Evolutionary conservation across 225 moss, liverwort and hornwort species (phyloP).

Genomic region (Pseudisothecium myosuroides): DNA sequence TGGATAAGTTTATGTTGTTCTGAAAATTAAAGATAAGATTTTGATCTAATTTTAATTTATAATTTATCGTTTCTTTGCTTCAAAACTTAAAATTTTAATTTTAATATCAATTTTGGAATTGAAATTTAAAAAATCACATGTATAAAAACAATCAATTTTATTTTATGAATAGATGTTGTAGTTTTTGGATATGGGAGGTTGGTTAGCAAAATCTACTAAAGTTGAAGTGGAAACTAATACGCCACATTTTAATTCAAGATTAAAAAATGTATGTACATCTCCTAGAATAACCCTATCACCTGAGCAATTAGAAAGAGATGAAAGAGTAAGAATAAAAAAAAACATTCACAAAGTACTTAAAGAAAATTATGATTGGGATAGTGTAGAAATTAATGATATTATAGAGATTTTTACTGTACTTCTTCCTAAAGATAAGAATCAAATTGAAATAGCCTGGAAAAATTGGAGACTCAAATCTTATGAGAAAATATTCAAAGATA

Average conservation of each 20-base stretch:
- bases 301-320: not conserved
- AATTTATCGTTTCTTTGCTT: not conserved
- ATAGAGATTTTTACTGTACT: not conserved
- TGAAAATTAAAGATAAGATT: no score
- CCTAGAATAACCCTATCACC: not conserved
- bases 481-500: not conserved
- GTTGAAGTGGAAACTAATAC: not conserved
- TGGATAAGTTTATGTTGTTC: not conserved
- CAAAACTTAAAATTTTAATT: not conserved
- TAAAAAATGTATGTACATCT: not conserved
- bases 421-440: not conserved
- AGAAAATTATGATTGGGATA: not conserved
- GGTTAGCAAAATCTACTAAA: not conserved
- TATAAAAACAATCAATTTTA: not conserved
- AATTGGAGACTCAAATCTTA: not conserved
- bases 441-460: not conserved
- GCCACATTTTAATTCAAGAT: not conserved
- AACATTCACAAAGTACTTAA: not conserved
- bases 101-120: not conserved
- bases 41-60: not conserved
- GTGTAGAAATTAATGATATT: not conserved
- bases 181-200: constrained; percentile 3
- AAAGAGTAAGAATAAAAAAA: not conserved
- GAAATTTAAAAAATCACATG: not conserved
- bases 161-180: not conserved